These are phyloP conservation scores for Vitis hybrid DNA, from an alignment of 177 flowering plant species.

Conservation along the genomic window DNA sequence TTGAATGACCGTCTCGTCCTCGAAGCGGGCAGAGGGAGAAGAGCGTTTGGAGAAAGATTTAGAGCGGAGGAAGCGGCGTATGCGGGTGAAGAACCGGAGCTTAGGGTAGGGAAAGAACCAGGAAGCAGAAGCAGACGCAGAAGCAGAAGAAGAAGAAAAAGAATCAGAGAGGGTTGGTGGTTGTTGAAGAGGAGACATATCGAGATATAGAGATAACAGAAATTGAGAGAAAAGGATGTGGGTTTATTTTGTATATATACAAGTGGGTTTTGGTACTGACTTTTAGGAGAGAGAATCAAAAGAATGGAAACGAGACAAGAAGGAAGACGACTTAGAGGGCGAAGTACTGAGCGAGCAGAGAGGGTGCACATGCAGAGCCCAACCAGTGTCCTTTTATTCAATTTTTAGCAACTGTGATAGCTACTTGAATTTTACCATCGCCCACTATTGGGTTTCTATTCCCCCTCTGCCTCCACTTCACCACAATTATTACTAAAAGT, in stretches of 20 bases:
- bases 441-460: too few relatives aligned
- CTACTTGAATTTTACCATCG: not conserved
- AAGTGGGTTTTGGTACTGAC: not conserved
- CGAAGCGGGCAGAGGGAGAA: conserved; percentile 16
- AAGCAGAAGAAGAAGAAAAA: conserved; percentile 20
- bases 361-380: conserved; percentile 15
- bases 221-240: not conserved
- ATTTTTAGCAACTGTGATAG: not conserved
- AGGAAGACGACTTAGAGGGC: not conserved
- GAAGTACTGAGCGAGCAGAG: not conserved
- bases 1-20: conserved; percentile 4
- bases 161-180: conserved; percentile 24
- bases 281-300: not conserved
- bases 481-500: too few relatives aligned
- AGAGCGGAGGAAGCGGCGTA: conserved; percentile 41
- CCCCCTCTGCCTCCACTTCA: too few relatives aligned
- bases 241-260: not conserved
- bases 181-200: not conserved
- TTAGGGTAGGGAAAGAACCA: conserved; percentile 34
- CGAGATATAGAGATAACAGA: not conserved
- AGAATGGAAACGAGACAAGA: not conserved
- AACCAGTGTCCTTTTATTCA: conserved; percentile 6
- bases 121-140: conserved; percentile 18
- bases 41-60: conserved; percentile 22
- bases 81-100: conserved; percentile 48